Base-by-base conservation (phyloP, 495 filamentous ascomycete genomes). In the Tuber microsphaerosporum region DNA sequence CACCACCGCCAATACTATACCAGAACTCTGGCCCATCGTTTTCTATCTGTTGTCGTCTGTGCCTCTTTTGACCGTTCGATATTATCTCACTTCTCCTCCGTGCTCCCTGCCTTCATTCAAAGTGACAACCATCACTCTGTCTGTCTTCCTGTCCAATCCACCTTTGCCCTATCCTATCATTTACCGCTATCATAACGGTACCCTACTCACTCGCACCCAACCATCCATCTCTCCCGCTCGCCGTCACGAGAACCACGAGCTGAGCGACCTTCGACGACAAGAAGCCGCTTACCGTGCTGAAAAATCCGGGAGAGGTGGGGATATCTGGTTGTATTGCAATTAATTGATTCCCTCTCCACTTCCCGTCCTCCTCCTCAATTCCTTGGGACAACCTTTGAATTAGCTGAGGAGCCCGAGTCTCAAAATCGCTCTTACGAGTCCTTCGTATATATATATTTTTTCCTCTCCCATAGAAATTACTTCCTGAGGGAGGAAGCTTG, bases 221-320 rank as follows among this genome's bases (percentile, higher is more conserved):
- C n/a, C 51, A 61, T 61, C n/a, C 51, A 61, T 61, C 26, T 3
- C 31, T 31, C 46, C 51, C 51, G n/a, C 51, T n/a, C 51, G n/a
- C 51, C 51, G 10, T 61, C 51, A 61, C 51, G 51, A 61, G 51
- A 61, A 61, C n/a, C n/a, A 61, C 51, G 51, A 61, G 51, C 51
- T 4, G 51, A 31, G 31, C 51, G 51, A 61, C 26, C n/a, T 61
- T 61, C 22, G 14, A 61, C 51, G 51, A 61, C 51, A 61, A 31
- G 5, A 61, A 14, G 56, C 31, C 14, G 56, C 56, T 65, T 65
- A 31, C 56, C 56, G 56, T 65, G 31, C 26, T 26, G n/a, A 17
- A 19, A 34, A 31, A 34, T 17, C 26, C 26, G 17, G 34, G 16
- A 34, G 26, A 65, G 12, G 56, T 65, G 56, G 56, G 26, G 56